Evolutionary conservation across 2,329 filamentous ascomycete species (phyloP).

Genomic region (Paecilomyces formosus): DNA sequence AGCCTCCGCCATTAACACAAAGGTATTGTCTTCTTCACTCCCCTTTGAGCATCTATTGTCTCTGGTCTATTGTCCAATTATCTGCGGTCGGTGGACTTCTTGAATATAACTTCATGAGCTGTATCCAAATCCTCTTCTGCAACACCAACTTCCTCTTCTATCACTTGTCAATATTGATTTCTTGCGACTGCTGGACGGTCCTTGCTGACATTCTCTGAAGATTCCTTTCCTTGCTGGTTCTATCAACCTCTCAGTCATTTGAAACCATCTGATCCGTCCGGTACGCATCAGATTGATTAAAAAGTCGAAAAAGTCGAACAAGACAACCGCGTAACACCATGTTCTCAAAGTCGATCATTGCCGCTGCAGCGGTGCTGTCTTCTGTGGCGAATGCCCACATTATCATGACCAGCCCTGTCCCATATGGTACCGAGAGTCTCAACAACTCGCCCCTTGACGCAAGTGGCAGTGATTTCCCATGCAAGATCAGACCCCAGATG

Average conservation of each 20-base stretch:
- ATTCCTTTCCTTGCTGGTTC: constrained; percentile 5
- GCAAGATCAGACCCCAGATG: constrained; percentile 55
- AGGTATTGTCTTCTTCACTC: constrained; percentile 14
- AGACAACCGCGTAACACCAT: constrained; percentile 14
- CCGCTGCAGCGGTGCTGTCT: constrained; percentile 42
- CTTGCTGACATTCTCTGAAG: neutral
- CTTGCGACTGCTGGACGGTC: neutral
- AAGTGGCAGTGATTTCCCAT: constrained; percentile 67
- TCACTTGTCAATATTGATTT: neutral
- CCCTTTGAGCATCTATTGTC: neutral
- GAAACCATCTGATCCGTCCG: constrained; percentile 22
- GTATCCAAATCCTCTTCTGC: neutral
- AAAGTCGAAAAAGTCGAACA: constrained; percentile 8
- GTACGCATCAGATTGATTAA: constrained; percentile 23
- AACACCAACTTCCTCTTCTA: neutral
- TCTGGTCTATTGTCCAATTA: neutral
- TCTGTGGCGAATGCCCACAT: constrained; percentile 66
- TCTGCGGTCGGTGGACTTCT: neutral
- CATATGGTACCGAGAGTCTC: constrained; percentile 46
- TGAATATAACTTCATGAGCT: neutral
- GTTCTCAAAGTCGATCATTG: constrained; percentile 20
- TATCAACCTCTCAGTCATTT: constrained; percentile 4
- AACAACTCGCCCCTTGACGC: constrained; percentile 59
- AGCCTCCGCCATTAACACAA: constrained; percentile 8
- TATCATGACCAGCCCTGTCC: constrained; percentile 60